Conservation (phyloP, 1,284 basidiomycete genomes). For the Neotropicomus parvogracilis region DNA sequence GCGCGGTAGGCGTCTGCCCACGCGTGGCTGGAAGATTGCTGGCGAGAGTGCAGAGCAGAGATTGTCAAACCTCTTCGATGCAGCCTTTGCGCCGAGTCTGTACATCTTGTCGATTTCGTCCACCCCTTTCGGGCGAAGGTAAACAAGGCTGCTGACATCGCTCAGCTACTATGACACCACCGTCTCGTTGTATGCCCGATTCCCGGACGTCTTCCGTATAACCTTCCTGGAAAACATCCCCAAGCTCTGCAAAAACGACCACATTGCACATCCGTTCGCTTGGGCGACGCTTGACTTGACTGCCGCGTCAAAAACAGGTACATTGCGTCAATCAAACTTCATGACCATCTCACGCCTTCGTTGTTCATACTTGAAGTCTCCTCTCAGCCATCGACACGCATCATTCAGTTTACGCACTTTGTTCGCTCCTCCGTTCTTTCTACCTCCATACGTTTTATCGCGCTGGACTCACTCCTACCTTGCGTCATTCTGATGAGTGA, state of each 20-base stretch:
- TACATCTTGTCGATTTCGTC: background rate
- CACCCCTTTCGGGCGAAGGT: background rate
- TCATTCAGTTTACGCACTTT: constrained; percentile 1
- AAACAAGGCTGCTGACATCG: background rate
- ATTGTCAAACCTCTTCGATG: constrained; percentile 8
- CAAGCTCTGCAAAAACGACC: background rate
- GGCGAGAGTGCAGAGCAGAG: constrained; percentile 9
- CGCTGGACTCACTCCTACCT: background rate
- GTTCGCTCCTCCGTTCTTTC: background rate
- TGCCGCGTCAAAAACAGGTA: background rate
- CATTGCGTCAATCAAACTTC: background rate
- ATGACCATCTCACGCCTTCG: background rate
- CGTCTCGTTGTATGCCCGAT: background rate
- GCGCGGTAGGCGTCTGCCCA: constrained; percentile 15
- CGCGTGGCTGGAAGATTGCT: background rate
- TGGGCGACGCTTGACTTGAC: background rate
- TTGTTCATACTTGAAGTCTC: constrained; percentile 9
- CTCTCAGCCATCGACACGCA: background rate
- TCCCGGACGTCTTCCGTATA: background rate
- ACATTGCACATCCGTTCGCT: background rate
- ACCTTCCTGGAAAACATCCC: background rate
- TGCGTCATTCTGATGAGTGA: background rate
- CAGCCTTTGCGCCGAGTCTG: constrained; percentile 1
- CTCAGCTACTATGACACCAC: background rate
- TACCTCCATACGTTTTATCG: background rate